Evolutionary conservation across 2,329 filamentous ascomycete species (phyloP).

Genomic region (Nigrospora osmanthi): DNA sequence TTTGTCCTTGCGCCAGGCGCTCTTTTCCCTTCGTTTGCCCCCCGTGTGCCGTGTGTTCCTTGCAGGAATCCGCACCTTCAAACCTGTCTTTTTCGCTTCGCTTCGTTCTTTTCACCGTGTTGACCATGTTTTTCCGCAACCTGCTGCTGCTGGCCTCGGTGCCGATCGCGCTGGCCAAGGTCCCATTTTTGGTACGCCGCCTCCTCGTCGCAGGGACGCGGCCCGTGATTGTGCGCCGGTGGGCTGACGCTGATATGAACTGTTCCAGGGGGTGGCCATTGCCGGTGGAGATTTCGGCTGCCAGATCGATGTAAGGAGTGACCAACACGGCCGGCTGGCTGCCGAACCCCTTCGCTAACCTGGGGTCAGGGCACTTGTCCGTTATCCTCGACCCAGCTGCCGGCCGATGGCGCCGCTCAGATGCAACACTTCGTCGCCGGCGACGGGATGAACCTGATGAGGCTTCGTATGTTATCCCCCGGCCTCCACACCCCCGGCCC

Average conservation of each 20-base stretch:
- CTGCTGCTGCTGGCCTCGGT: slow-evolving; percentile 12
- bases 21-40: neutral
- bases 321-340: neutral
- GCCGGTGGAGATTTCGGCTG: slow-evolving; percentile 41
- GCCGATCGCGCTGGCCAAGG: slow-evolving; percentile 14
- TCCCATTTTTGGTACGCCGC: slow-evolving; percentile 18
- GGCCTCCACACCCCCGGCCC: neutral
- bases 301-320: slow-evolving; percentile 29
- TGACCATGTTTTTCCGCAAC: slow-evolving; percentile 17
- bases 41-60: neutral
- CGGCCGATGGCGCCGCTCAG: slow-evolving; percentile 35
- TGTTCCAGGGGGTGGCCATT: slow-evolving; percentile 31
- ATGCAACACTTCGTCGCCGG: slow-evolving; percentile 49
- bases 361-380: slow-evolving; percentile 28
- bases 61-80: neutral
- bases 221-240: too few species aligned
- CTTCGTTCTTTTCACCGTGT: slow-evolving; percentile 9
- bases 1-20: neutral
- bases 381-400: slow-evolving; percentile 21
- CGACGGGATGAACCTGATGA: slow-evolving; percentile 47
- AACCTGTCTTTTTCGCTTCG: slow-evolving; percentile 6
- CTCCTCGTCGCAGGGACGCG: neutral
- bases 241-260: neutral
- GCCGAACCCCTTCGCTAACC: slow-evolving; percentile 1
- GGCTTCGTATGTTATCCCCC: slow-evolving; percentile 31